Percentiles rank a stretch among this genome's conserved stretches.
phyloP scores from a whole-genome alignment of 2,329 filamentous ascomycete species.

The Claviceps digitariae region DNA sequence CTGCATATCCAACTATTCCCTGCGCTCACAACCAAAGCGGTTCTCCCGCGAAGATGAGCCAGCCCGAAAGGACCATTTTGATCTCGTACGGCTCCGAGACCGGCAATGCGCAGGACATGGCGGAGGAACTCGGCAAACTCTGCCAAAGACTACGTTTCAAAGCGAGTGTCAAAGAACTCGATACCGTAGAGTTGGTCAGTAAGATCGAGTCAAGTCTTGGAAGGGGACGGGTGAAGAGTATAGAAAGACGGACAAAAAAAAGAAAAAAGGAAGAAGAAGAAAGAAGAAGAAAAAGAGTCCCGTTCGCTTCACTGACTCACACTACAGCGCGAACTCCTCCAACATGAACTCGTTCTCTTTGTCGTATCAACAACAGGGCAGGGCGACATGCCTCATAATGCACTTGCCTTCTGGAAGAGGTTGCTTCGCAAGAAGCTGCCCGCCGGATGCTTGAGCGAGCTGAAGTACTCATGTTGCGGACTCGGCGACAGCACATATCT shows the following conservation, averaged over 20 bases:
- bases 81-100: constrained; percentile 92
- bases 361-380: constrained; percentile 88
- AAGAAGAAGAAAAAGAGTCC: neutral
- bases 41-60: constrained; percentile 12
- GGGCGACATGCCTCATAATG: constrained; percentile 81
- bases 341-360: constrained; percentile 54
- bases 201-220: neutral
- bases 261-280: neutral
- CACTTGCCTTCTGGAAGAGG: constrained; percentile 69
- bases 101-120: constrained; percentile 83
- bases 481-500: constrained; percentile 90
- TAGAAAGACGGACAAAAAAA: too few relatives aligned
- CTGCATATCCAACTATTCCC: neutral
- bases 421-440: constrained; percentile 68
- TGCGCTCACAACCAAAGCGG: neutral
- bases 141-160: constrained; percentile 67
- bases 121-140: constrained; percentile 65
- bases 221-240: too few relatives aligned
- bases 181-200: constrained; percentile 62
- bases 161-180: constrained; percentile 63
- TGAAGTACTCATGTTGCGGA: constrained; percentile 77
- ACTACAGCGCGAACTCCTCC: constrained; percentile 34
- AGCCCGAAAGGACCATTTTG: constrained; percentile 34
- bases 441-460: constrained; percentile 49
- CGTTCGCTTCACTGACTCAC: neutral